Conservation (phyloP, 768 basidiomycete species). For the Paxillus ammoniavirescens region DNA sequence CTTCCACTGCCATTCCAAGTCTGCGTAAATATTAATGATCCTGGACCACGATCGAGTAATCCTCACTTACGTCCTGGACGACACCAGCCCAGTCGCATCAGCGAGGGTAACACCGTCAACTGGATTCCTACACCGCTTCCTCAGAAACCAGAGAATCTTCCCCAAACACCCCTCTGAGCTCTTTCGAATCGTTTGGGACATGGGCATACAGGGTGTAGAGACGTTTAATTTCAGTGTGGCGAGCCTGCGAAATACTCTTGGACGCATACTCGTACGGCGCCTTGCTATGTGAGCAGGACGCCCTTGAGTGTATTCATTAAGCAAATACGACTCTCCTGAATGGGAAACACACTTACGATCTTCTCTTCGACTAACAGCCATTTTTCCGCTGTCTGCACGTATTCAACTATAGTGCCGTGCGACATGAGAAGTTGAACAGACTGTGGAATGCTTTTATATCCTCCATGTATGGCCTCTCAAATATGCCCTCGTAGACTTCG, state of each 20-base stretch:
- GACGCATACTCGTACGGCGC: neutral
- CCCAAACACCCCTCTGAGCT: too few species aligned
- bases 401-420: too few species aligned
- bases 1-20: neutral
- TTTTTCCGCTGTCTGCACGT: too few species aligned
- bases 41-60: conserved; percentile 40
- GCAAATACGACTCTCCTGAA: neutral
- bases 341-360: neutral
- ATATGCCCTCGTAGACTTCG: conserved; percentile 83
- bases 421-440: neutral
- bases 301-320: neutral
- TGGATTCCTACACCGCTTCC: too few species aligned
- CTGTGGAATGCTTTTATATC: conserved; percentile 80
- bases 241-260: too few species aligned
- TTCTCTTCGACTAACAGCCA: conserved; percentile 67
- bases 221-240: too few species aligned
- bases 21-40: neutral
- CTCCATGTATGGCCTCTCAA: conserved; percentile 78
- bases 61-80: neutral
- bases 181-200: too few species aligned
- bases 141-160: too few species aligned
- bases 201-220: too few species aligned
- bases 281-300: neutral
- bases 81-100: neutral
- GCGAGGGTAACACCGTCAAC: neutral